phyloP scores from a whole-genome alignment of 2,329 filamentous ascomycete species.

The Cytospora mali region DNA sequence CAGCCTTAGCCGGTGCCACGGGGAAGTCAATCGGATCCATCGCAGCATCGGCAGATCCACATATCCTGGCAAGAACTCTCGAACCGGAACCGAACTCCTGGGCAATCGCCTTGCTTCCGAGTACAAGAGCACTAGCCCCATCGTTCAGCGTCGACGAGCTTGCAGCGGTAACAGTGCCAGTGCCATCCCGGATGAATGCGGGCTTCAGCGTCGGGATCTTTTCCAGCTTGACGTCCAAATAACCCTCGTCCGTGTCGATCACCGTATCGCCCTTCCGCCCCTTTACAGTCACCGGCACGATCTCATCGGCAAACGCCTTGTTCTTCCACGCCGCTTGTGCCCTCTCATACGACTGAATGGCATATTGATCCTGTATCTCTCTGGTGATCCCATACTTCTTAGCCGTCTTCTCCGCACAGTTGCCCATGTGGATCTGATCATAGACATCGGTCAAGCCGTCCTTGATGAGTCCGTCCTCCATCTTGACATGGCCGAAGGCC shows the following conservation, averaged over 20 bases:
- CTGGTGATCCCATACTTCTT: constrained; percentile 82
- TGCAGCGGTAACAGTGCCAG: constrained; percentile 88
- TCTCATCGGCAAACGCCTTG: constrained; percentile 84
- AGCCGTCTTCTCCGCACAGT: constrained; percentile 91
- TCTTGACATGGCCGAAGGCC: constrained; percentile 81
- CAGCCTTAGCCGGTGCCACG: constrained; percentile 86
- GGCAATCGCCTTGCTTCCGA: constrained; percentile 80
- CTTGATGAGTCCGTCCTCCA: constrained; percentile 91
- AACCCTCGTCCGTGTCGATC: constrained; percentile 85
- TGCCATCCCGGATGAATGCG: constrained; percentile 83
- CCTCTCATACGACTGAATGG: constrained; percentile 84
- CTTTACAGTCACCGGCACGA: constrained; percentile 84
- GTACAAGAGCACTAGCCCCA: constrained; percentile 85
- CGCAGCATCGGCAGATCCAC: constrained; percentile 85
- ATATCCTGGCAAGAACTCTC: constrained; percentile 83
- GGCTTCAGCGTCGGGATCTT: constrained; percentile 87
- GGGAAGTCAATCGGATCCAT: constrained; percentile 93
- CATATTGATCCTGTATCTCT: constrained; percentile 88
- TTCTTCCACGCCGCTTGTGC: constrained; percentile 88
- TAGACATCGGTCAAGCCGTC: constrained; percentile 97
- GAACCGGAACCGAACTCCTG: constrained; percentile 77
- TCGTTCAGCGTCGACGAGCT: constrained; percentile 96
- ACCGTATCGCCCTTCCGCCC: constrained; percentile 80
- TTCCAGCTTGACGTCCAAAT: constrained; percentile 81
- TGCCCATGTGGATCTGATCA: constrained; percentile 96